phyloP scores from a whole-genome alignment of 495 filamentous ascomycete species.

The Sordaria brevicollis region DNA sequence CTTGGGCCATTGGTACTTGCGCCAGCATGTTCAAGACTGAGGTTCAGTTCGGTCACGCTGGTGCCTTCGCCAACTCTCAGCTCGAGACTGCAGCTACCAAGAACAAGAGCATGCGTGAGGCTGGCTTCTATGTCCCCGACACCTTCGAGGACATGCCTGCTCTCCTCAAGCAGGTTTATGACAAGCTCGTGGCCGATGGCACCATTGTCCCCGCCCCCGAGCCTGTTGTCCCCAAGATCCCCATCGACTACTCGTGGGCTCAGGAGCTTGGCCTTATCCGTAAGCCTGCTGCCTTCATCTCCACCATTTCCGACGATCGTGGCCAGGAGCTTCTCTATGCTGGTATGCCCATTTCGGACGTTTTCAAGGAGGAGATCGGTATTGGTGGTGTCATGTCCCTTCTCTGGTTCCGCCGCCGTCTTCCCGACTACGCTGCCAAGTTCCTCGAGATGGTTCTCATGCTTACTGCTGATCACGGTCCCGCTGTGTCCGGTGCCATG shows the following conservation, averaged over 20 bases:
- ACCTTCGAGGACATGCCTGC: constrained; percentile 93
- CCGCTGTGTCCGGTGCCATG: constrained; percentile 98
- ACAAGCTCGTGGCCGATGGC: constrained; percentile 72
- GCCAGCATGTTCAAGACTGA: constrained; percentile 99
- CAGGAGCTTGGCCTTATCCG: constrained; percentile 98
- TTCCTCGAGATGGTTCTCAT: constrained; percentile 99
- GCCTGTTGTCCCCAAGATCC: constrained; percentile 94
- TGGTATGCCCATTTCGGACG: constrained; percentile 98
- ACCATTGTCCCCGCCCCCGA: constrained; percentile 76
- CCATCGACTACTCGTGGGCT: constrained; percentile 99
- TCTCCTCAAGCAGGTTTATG: constrained; percentile 66
- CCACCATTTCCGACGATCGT: constrained; percentile 98
- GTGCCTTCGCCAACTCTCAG: constrained; percentile 96
- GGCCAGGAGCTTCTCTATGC: constrained; percentile 98
- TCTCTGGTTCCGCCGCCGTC: constrained; percentile 97
- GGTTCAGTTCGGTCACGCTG: constrained; percentile 98
- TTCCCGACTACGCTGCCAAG: constrained; percentile 91
- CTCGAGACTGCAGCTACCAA: constrained; percentile 93
- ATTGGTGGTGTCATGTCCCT: constrained; percentile 99
- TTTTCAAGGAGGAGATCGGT: constrained; percentile 97
- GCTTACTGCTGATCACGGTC: constrained; percentile 98
- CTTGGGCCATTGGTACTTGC: constrained; percentile 98
- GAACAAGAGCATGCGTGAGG: constrained; percentile 93
- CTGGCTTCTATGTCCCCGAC: constrained; percentile 81
- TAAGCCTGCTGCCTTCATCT: constrained; percentile 99